Percentiles rank a stretch among this genome's conserved stretches.
These are phyloP conservation scores for Endothia cerciana DNA, from an alignment of 2,329 filamentous ascomycete species.

Conservation along the genomic window DNA sequence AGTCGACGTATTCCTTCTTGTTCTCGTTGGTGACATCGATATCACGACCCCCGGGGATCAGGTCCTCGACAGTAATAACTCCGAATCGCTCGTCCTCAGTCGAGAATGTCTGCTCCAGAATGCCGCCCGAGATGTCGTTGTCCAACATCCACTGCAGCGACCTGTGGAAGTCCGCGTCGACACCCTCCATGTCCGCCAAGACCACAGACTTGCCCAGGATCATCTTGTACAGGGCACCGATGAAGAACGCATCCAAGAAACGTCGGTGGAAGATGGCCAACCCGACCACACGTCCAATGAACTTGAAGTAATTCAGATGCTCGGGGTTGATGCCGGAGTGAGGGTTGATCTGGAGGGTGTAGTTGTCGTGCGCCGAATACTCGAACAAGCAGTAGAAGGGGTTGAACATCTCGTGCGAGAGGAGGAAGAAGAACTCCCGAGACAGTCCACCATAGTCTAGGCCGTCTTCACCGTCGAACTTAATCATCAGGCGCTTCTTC, in stretches of 20 bases:
- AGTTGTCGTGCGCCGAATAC: slow-evolving; percentile 99
- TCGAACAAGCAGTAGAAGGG: slow-evolving; percentile 99
- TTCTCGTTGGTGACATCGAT: slow-evolving; percentile 98
- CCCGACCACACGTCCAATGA: slow-evolving; percentile 96
- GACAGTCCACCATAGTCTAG: slow-evolving; percentile 97
- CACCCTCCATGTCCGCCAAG: slow-evolving; percentile 96
- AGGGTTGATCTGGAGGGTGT: slow-evolving; percentile 98
- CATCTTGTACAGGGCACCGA: slow-evolving; percentile 99
- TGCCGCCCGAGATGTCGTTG: slow-evolving; percentile 90
- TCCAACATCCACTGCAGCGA: slow-evolving; percentile 98
- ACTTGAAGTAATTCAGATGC: slow-evolving; percentile 99
- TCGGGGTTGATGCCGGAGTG: slow-evolving; percentile 99
- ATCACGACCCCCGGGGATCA: slow-evolving; percentile 86
- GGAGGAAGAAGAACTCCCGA: slow-evolving; percentile 97
- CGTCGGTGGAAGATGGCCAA: slow-evolving; percentile 97
- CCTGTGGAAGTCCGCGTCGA: slow-evolving; percentile 96
- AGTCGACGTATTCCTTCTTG: slow-evolving; percentile 97
- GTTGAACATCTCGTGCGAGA: slow-evolving; percentile 99
- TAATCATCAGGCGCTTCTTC: slow-evolving; percentile 99
- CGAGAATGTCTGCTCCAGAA: slow-evolving; percentile 93
- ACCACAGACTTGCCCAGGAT: slow-evolving; percentile 90
- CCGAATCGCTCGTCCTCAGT: slow-evolving; percentile 98
- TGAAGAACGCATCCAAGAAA: slow-evolving; percentile 98
- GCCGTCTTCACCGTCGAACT: slow-evolving; percentile 98
- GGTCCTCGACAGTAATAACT: slow-evolving; percentile 89